A percentile compares a stretch with the other conserved stretches of the same genome.
Evolutionary conservation across 768 basidiomycete species (phyloP).

Genomic region (Hericium erinaceus): DNA sequence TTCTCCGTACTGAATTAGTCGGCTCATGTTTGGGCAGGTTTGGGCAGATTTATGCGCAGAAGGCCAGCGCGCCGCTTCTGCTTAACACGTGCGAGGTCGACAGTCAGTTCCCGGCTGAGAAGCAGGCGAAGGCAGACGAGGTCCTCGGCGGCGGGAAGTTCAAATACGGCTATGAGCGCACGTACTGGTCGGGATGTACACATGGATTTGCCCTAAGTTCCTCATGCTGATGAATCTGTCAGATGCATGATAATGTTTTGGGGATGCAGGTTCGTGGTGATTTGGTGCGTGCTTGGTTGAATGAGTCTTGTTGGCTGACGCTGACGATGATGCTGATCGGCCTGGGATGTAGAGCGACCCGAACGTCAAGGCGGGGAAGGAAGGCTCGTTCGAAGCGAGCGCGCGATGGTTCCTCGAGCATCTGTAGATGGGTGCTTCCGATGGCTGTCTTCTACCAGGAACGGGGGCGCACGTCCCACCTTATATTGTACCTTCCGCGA

Average conservation of each 20-base stretch:
- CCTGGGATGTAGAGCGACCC: not conserved
- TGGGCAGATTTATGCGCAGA: slow-evolving; percentile 22
- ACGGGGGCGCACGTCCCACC: no score
- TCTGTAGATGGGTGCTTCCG: not conserved
- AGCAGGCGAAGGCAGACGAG: slow-evolving; percentile 26
- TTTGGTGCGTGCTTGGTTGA: slow-evolving; percentile 23
- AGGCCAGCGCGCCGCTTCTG: slow-evolving; percentile 30
- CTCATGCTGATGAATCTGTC: slow-evolving; percentile 13
- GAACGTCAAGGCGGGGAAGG: slow-evolving; percentile 26
- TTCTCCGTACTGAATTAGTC: no score
- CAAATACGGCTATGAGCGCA: slow-evolving; percentile 28
- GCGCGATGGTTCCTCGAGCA: slow-evolving; percentile 22
- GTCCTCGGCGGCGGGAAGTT: slow-evolving; percentile 16
- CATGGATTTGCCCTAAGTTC: slow-evolving; percentile 31
- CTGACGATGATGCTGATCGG: not conserved
- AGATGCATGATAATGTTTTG: no score
- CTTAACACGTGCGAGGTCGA: slow-evolving; percentile 33
- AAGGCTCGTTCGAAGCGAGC: slow-evolving; percentile 29
- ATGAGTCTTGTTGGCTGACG: no score
- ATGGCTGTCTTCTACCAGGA: no score
- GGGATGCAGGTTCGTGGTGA: slow-evolving; percentile 10
- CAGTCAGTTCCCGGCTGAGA: slow-evolving; percentile 22
- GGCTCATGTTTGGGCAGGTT: not conserved
- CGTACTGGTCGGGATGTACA: slow-evolving; percentile 27
- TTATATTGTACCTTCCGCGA: no score